These are phyloP conservation scores for Sporormia fimetaria DNA, from an alignment of 495 filamentous ascomycete genomes.

Conservation along the genomic window DNA sequence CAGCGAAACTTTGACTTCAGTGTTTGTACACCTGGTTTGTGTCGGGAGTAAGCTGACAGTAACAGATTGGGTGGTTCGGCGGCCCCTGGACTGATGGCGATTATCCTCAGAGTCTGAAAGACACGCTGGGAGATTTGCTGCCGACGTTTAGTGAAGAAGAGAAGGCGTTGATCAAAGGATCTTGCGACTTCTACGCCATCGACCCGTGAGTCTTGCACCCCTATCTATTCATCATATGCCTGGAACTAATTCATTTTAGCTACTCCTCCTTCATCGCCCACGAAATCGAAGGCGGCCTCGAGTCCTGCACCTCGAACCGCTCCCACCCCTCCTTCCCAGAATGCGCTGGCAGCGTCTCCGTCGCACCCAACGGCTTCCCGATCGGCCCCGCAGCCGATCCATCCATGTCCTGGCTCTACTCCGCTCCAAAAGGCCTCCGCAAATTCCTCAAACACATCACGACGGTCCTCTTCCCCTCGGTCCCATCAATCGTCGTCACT, in stretches of 20 bases:
- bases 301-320: conserved; percentile 33
- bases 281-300: conserved; percentile 24
- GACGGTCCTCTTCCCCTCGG: conserved; percentile 35
- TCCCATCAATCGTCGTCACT: conserved; percentile 35
- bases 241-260: not conserved
- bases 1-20: conserved; percentile 24
- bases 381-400: conserved; percentile 35
- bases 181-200: conserved; percentile 37
- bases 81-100: conserved; percentile 31
- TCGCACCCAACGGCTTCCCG: conserved; percentile 27
- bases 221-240: not conserved
- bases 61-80: conserved; percentile 24
- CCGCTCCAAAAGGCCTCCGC: conserved; percentile 34
- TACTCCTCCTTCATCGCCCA: conserved; percentile 28
- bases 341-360: conserved; percentile 27
- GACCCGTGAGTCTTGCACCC: conserved; percentile 26
- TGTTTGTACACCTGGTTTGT: not conserved
- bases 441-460: conserved; percentile 36
- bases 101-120: conserved; percentile 34
- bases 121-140: conserved; percentile 34
- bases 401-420: conserved; percentile 35
- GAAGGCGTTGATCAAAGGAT: conserved; percentile 36
- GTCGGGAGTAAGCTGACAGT: not conserved
- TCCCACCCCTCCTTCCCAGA: conserved; percentile 34
- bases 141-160: conserved; percentile 30